Conservation (phyloP, 345 rosid species). For the Theobroma cacao region DNA sequence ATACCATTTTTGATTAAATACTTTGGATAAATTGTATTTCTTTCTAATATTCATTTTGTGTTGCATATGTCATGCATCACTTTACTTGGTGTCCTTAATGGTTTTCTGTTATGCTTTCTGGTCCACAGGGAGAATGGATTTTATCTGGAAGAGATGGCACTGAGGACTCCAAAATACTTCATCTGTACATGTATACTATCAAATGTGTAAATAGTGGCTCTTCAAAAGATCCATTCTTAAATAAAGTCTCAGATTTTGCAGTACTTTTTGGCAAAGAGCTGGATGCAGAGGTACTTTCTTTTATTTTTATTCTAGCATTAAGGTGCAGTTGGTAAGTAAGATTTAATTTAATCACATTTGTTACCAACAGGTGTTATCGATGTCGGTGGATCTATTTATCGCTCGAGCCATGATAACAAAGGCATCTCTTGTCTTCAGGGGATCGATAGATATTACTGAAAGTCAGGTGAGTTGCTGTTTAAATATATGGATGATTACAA, state of each 20-base stretch:
- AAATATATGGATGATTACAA: background rate
- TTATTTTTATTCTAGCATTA: background rate
- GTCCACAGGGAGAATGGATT: conserved; percentile 94
- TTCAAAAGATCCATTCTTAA: conserved; percentile 85
- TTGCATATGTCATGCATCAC: background rate
- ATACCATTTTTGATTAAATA: background rate
- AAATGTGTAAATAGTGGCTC: conserved; percentile 59
- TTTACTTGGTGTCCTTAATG: background rate
- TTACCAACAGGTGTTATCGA: conserved; percentile 89
- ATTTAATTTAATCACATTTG: conserved; percentile 6
- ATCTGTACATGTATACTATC: conserved; percentile 74
- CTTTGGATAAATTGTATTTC: background rate
- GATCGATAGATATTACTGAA: conserved; percentile 61
- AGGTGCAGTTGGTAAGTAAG: background rate
- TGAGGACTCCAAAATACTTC: conserved; percentile 48
- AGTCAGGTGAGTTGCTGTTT: conserved; percentile 59
- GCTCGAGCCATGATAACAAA: conserved; percentile 96
- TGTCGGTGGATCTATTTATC: conserved; percentile 98
- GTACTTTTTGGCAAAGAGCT: conserved; percentile 96
- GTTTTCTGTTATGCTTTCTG: conserved; percentile 12
- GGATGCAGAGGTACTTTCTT: conserved; percentile 93
- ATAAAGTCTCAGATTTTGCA: conserved; percentile 84
- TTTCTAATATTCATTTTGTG: background rate
- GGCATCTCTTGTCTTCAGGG: conserved; percentile 94
- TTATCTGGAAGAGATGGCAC: conserved; percentile 63